A percentile compares a stretch with the other conserved stretches of the same genome.
phyloP scores from a whole-genome alignment of 2,329 filamentous ascomycete genomes.

The Penicillium paneum region DNA sequence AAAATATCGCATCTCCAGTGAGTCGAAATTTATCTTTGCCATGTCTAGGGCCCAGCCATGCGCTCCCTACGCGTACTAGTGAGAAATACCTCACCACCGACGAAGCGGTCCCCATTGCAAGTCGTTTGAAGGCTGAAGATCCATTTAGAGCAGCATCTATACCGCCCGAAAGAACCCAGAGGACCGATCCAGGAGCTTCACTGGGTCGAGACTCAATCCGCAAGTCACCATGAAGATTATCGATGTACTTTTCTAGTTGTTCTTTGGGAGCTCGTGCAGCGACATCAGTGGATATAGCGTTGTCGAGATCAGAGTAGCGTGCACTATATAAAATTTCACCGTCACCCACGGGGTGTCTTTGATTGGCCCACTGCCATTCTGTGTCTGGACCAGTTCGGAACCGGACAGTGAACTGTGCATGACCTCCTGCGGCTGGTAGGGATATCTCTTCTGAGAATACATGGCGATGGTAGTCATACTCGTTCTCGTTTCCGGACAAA shows the following conservation, averaged over 20 bases:
- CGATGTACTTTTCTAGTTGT: constrained; percentile 34
- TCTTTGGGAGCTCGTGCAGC: constrained; percentile 14
- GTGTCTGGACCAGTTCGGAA: constrained; percentile 38
- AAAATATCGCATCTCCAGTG: constrained; percentile 74
- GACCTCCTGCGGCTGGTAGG: constrained; percentile 28
- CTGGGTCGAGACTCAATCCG: constrained; percentile 35
- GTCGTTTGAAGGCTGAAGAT: constrained; percentile 55
- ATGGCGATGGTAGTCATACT: constrained; percentile 32
- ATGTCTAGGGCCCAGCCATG: constrained; percentile 88
- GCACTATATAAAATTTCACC: constrained; percentile 44
- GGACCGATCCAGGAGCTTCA: constrained; percentile 40
- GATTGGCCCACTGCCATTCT: constrained; percentile 47
- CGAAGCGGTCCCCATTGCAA: constrained; percentile 63
- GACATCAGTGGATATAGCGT: background rate
- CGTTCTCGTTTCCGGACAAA: constrained; percentile 20
- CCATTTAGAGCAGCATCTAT: constrained; percentile 54
- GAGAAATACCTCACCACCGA: constrained; percentile 73
- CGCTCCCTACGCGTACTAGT: constrained; percentile 71
- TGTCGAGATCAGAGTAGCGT: constrained; percentile 13
- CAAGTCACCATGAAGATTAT: constrained; percentile 34
- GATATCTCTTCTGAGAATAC: constrained; percentile 32
- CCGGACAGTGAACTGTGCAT: constrained; percentile 44
- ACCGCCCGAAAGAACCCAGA: constrained; percentile 55
- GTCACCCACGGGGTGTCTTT: constrained; percentile 38
- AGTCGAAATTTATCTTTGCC: constrained; percentile 64